Percentiles rank a stretch among this genome's conserved stretches.
Evolutionary conservation across 768 basidiomycete species (phyloP).

Genomic region (Scleroderma citrinum): DNA sequence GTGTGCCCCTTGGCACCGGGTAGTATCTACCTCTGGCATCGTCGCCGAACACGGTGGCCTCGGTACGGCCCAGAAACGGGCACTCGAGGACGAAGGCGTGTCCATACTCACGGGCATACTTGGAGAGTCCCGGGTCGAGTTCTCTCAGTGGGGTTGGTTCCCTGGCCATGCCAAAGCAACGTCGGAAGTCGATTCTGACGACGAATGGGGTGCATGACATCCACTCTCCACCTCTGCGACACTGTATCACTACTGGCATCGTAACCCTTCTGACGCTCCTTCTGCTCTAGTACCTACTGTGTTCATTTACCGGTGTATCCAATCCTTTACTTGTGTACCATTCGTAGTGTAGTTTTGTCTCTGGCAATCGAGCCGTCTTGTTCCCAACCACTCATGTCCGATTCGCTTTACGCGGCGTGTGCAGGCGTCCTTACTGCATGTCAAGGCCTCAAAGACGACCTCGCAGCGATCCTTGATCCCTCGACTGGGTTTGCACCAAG

Average conservation of each 20-base stretch:
- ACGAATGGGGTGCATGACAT: slow-evolving; percentile 21
- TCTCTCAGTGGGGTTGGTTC: slow-evolving; percentile 59
- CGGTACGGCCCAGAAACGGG: slow-evolving; percentile 61
- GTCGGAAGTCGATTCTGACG: slow-evolving; percentile 9
- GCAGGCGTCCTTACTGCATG: slow-evolving; percentile 61
- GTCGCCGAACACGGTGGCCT: slow-evolving; percentile 72
- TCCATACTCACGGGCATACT: slow-evolving; percentile 49
- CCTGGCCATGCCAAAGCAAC: slow-evolving; percentile 27
- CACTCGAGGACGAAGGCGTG: slow-evolving; percentile 71
- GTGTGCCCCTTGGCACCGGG: slow-evolving; percentile 75
- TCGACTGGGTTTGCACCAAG: slow-evolving; percentile 66
- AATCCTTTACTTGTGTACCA: no score
- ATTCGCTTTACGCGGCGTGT: slow-evolving; percentile 52
- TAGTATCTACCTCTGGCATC: slow-evolving; percentile 58
- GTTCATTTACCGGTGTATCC: no score
- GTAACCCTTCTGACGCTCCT: no score
- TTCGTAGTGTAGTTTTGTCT: no score
- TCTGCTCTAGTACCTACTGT: no score
- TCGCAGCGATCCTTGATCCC: slow-evolving; percentile 58
- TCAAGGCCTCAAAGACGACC: slow-evolving; percentile 51
- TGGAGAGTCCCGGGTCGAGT: slow-evolving; percentile 53
- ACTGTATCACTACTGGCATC: not conserved
- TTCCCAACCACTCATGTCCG: slow-evolving; percentile 17
- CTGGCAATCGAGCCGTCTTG: no score
- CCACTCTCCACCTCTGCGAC: no score